Base-by-base conservation (phyloP, 257 asterid species). In the Phtheirospermum japonicum region DNA sequence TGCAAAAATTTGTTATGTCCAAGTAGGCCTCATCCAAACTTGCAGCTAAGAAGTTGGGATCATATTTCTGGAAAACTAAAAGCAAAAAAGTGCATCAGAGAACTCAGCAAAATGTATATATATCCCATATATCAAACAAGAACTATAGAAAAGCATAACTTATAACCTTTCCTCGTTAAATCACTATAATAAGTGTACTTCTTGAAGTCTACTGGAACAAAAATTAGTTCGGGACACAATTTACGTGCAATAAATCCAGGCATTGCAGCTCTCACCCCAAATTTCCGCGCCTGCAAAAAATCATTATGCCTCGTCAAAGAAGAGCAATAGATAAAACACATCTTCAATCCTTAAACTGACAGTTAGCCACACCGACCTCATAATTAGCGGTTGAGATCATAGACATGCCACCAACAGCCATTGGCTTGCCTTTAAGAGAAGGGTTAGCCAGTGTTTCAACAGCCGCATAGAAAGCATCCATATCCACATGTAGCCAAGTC, bases 21-120 rank as follows among this genome's bases (percentile, higher is more conserved):
- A 93, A 81, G 83, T 93, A 93, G n/a, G 99, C 99, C 86, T 93
- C 99, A 71, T 93, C 99, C 85, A 93, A 80, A 71, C 97, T 93
- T 65, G 88, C 77, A 2, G 92, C 94, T 69, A 93, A 52, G 68
- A 89, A 93, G 77, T 79, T 80, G 48, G 95, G 82, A 79, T 92
- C 97, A 14, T 86, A 89, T 34, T 76, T 79, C 82, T 77, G 83
- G 82, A 80, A 93, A 79, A 89, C 96, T 89, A 73, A 70, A 67
- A 26, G 68, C 62, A 71, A 77, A 65, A 16, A 64, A 64, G 23
- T 37, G 26, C 39, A 70, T 42, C 46, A 69, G 57, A 39, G 46
- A 62, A 54, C 67, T 67, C 73, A 71, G 18, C 69, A 36, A 48
- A 74, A 53, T 16, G 14, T 59, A 54, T 3, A 39, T 8, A 10